These are phyloP conservation scores for Somion occarium DNA, from an alignment of 1,284 basidiomycete species.

Conservation along the genomic window DNA sequence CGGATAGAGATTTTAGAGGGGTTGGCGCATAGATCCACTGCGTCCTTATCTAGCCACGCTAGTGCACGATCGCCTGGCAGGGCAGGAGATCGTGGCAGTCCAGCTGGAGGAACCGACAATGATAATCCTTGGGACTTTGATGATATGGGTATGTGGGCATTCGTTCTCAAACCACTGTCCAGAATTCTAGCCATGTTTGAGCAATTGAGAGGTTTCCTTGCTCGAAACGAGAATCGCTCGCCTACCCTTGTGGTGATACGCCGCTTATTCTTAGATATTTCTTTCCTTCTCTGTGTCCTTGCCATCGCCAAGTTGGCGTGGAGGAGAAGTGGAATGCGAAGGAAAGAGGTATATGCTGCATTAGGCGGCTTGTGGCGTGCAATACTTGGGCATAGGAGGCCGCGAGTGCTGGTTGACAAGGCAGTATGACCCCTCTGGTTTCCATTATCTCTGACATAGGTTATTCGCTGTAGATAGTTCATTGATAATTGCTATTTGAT, in stretches of 20 bases:
- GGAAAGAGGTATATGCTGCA: slow-evolving; percentile 61
- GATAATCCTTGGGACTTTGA: slow-evolving; percentile 55
- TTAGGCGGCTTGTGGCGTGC: slow-evolving; percentile 65
- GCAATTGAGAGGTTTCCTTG: slow-evolving; percentile 50
- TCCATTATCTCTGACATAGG: background rate
- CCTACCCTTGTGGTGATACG: slow-evolving; percentile 63
- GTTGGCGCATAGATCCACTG: slow-evolving; percentile 30
- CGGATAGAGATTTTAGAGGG: slow-evolving; percentile 74
- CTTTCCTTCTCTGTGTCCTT: slow-evolving; percentile 61
- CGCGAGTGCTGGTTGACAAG: slow-evolving; percentile 45
- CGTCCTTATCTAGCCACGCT: slow-evolving; percentile 21
- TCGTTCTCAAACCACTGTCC: slow-evolving; percentile 59
- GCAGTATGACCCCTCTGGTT: slow-evolving; percentile 21
- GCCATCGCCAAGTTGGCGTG: slow-evolving; percentile 52
- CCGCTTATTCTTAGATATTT: slow-evolving; percentile 68
- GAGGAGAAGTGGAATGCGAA: slow-evolving; percentile 61
- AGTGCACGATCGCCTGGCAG: slow-evolving; percentile 14
- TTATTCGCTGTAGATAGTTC: too few species aligned
- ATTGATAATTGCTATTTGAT: too few species aligned
- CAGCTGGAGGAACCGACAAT: slow-evolving; percentile 26
- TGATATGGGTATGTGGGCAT: slow-evolving; percentile 76
- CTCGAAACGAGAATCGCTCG: slow-evolving; percentile 50
- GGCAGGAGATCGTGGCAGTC: slow-evolving; percentile 33
- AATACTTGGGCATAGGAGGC: slow-evolving; percentile 48
- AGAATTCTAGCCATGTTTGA: slow-evolving; percentile 43